These are phyloP conservation scores for Solanum pimpinellifolium DNA, from an alignment of 257 asterid species.

Conservation along the genomic window DNA sequence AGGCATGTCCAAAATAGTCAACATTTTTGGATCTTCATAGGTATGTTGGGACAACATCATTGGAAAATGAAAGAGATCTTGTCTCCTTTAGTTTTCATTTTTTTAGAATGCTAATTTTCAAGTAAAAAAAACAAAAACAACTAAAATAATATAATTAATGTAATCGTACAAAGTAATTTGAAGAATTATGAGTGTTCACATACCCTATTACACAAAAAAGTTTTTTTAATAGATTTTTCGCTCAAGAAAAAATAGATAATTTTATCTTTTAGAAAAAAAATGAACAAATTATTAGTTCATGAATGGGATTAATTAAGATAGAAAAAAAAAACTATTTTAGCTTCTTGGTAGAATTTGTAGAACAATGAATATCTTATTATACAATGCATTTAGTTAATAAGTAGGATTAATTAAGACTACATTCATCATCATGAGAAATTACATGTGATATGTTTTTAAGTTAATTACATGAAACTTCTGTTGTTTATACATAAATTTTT, in stretches of 20 bases:
- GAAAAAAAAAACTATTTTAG: neutral
- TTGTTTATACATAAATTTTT: neutral
- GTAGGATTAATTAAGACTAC: neutral
- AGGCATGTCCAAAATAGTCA: neutral
- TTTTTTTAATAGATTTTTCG: accelerated
- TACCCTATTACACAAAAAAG: too few species aligned
- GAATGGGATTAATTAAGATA: neutral
- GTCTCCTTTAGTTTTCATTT: neutral
- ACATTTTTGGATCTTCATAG: neutral
- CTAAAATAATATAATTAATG: too few species aligned
- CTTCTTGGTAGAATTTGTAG: neutral
- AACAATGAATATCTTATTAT: neutral
- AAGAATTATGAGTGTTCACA: neutral
- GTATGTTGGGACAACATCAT: neutral
- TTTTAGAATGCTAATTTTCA: neutral
- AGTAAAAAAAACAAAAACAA: neutral
- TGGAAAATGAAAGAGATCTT: neutral
- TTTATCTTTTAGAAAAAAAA: neutral
- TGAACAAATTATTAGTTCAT: neutral
- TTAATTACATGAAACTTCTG: neutral
- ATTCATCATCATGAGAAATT: neutral
- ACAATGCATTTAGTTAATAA: neutral
- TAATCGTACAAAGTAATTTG: too few species aligned
- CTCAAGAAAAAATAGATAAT: too few species aligned
- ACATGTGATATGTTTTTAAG: neutral